phyloP scores from a whole-genome alignment of 768 basidiomycete genomes.

The Trametes cubensis region DNA sequence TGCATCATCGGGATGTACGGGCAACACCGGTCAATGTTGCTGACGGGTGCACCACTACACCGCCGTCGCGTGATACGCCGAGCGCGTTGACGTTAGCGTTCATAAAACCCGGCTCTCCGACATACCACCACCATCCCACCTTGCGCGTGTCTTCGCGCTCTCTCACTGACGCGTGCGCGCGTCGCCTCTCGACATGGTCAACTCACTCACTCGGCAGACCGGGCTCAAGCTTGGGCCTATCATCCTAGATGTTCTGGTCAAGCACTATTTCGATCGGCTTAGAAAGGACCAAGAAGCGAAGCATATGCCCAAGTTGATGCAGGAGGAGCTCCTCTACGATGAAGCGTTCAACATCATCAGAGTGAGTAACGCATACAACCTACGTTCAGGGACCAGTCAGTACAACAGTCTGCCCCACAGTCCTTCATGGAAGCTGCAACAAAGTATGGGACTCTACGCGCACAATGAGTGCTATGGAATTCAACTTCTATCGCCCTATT shows the following conservation, averaged over 20 bases:
- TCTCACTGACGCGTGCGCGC: not conserved
- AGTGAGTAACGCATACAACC: conserved; percentile 42
- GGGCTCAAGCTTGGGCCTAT: conserved; percentile 72
- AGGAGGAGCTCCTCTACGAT: conserved; percentile 81
- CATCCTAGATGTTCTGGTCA: conserved; percentile 76
- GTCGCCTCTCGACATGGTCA: conserved; percentile 33
- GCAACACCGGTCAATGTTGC: conserved; percentile 1
- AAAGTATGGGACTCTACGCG: conserved; percentile 46
- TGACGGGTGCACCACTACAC: conserved; percentile 3
- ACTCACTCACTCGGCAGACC: conserved; percentile 62
- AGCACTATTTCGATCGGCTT: conserved; percentile 78
- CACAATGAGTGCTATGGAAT: not conserved
- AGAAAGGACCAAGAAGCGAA: conserved; percentile 39
- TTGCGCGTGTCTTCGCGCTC: not conserved
- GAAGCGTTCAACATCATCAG: conserved; percentile 77
- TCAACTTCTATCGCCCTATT: not conserved
- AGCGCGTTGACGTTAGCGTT: not conserved
- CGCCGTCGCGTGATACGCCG: not conserved
- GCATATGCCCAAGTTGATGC: conserved; percentile 52
- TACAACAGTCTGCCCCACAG: conserved; percentile 37
- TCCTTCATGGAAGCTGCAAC: conserved; percentile 76
- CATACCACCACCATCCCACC: conserved; percentile 1
- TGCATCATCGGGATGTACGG: not conserved
- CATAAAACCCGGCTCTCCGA: not conserved
- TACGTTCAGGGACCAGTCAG: not conserved